Evolutionary conservation across 2,329 filamentous ascomycete genomes (phyloP).

Genomic region (Colletotrichum gloeosporioides): DNA sequence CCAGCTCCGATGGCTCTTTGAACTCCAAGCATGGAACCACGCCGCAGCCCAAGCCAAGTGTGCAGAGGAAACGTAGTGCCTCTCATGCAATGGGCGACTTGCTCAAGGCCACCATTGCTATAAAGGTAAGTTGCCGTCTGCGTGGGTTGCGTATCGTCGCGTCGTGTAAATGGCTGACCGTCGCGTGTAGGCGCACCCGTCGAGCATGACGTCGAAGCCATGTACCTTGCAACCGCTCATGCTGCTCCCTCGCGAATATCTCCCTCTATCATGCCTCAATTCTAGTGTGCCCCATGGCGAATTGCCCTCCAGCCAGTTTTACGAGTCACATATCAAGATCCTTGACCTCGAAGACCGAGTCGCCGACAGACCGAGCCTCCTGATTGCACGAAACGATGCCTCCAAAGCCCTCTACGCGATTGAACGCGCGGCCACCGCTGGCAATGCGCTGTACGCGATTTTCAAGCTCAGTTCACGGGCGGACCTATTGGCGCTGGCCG

Average conservation of each 20-base stretch:
- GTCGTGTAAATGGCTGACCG: slow-evolving; percentile 22
- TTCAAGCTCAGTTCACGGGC: slow-evolving; percentile 74
- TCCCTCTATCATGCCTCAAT: slow-evolving; percentile 68
- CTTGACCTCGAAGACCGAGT: slow-evolving; percentile 68
- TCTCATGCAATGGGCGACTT: slow-evolving; percentile 54
- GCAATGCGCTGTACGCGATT: slow-evolving; percentile 64
- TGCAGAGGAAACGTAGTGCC: slow-evolving; percentile 41
- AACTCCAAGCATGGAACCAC: slow-evolving; percentile 36
- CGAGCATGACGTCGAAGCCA: slow-evolving; percentile 56
- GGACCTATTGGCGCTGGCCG: slow-evolving; percentile 58
- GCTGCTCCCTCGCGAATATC: slow-evolving; percentile 64
- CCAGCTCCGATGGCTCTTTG: slow-evolving; percentile 43
- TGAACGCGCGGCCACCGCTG: slow-evolving; percentile 62
- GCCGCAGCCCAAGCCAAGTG: slow-evolving; percentile 29
- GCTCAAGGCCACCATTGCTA: slow-evolving; percentile 54
- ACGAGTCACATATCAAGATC: slow-evolving; percentile 66
- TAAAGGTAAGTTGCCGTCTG: slow-evolving; percentile 49
- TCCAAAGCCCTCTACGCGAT: slow-evolving; percentile 63
- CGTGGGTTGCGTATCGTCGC: background rate
- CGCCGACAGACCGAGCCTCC: slow-evolving; percentile 57
- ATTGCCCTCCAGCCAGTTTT: slow-evolving; percentile 59
- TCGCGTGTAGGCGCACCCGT: slow-evolving; percentile 57
- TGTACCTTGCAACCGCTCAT: slow-evolving; percentile 64
- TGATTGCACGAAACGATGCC: slow-evolving; percentile 66
- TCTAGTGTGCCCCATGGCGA: slow-evolving; percentile 54